phyloP scores from a whole-genome alignment of 2,329 filamentous ascomycete genomes.

The Fusarium sp. region DNA sequence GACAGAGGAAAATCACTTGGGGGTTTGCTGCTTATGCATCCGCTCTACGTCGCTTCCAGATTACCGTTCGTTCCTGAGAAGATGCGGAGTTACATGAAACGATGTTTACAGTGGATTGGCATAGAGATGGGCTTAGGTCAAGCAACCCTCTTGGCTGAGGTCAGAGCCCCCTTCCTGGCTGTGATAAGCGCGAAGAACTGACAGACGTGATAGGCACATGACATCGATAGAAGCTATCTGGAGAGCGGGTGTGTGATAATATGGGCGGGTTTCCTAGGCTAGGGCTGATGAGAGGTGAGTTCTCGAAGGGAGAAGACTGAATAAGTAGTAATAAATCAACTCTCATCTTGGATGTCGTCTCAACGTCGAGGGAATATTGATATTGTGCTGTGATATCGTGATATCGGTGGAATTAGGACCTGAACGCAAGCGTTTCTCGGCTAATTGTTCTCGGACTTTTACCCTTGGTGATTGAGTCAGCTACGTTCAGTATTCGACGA shows the following conservation, averaged over 20 bases:
- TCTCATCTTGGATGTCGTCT: not conserved
- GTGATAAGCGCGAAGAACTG: not conserved
- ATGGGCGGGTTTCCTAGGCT: not conserved
- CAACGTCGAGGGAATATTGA: not conserved
- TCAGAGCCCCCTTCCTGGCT: not conserved
- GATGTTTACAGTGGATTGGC: not conserved
- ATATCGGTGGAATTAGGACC: not conserved
- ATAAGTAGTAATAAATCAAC: not conserved
- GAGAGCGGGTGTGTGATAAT: not conserved
- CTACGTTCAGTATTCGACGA: not conserved
- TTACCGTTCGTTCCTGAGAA: not conserved
- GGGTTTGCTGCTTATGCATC: not conserved
- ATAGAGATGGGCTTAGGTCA: not conserved
- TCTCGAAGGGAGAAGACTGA: too few relatives aligned
- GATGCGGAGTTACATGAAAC: not conserved
- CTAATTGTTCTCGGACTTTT: not conserved
- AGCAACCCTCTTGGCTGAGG: not conserved
- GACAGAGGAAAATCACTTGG: not conserved
- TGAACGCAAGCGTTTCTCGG: not conserved
- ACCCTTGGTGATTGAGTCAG: not conserved
- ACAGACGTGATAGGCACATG: not conserved
- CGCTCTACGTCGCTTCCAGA: not conserved
- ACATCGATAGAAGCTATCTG: not conserved
- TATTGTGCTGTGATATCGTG: not conserved
- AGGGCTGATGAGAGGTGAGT: too few relatives aligned